Evolutionary conservation across 306 rosid genomes (phyloP).

Genomic region (Vachellia pachyceras): DNA sequence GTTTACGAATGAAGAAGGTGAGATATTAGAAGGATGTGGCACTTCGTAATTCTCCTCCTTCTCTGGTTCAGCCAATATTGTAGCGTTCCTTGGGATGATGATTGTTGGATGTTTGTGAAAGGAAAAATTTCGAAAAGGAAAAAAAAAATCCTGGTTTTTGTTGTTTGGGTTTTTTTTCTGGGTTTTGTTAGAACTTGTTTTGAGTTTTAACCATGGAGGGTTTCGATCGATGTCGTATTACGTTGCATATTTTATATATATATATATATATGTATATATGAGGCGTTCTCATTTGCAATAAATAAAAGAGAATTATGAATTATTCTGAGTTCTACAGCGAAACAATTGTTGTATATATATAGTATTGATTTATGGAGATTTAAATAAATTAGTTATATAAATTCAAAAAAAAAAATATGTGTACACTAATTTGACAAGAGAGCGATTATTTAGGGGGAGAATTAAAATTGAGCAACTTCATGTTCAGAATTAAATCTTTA

Average conservation of each 20-base stretch:
- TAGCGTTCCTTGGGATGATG: neutral
- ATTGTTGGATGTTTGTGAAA: neutral
- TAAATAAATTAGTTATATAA: no score
- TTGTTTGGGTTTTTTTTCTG: neutral
- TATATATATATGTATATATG: no score
- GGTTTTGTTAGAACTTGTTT: neutral
- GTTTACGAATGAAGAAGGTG: constrained; percentile 60
- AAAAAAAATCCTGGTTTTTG: neutral
- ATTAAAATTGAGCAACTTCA: neutral
- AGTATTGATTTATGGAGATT: no score
- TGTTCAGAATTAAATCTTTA: neutral
- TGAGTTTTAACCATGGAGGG: neutral
- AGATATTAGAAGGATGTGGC: constrained; percentile 53
- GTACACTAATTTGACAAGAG: neutral
- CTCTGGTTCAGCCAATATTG: constrained; percentile 6
- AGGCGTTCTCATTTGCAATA: neutral
- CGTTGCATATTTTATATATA: no score
- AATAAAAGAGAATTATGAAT: neutral
- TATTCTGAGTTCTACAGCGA: neutral
- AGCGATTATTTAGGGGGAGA: no score
- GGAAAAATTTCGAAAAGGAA: neutral
- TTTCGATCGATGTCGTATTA: neutral
- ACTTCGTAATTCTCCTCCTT: constrained; percentile 22
- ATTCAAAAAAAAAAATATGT: no score
- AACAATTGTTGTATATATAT: neutral